phyloP scores from a whole-genome alignment of 306 rosid genomes.

The Castanea sativa region DNA sequence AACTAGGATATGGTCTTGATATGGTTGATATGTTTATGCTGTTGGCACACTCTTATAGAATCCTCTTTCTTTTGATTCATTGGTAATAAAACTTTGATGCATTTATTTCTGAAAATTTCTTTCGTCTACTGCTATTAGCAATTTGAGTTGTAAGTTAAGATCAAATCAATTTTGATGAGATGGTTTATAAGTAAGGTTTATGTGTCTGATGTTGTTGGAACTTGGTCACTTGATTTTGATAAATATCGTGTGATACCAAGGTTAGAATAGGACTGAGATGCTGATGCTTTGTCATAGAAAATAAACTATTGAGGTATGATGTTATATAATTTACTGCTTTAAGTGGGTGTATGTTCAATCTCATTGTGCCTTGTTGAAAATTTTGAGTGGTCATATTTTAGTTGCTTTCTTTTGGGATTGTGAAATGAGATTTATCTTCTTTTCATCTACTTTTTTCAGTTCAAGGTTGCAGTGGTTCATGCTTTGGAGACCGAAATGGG shows the following conservation, averaged over 20 bases:
- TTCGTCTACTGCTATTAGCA: no score
- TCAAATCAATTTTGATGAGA: background rate
- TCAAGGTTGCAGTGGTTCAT: slow-evolving; percentile 39
- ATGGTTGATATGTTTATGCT: background rate
- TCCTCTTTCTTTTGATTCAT: background rate
- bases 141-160: no score
- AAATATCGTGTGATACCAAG: background rate
- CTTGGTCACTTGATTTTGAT: background rate
- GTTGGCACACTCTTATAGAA: background rate
- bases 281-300: background rate
- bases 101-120: background rate
- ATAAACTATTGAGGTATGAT: background rate
- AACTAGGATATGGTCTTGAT: background rate
- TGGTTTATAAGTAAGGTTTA: slow-evolving; percentile 1
- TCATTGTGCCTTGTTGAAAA: background rate
- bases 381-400: background rate
- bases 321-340: background rate
- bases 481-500: slow-evolving; percentile 21
- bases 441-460: slow-evolving; percentile 34
- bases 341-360: background rate
- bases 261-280: background rate
- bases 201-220: background rate
- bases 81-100: background rate
- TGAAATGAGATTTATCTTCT: background rate
- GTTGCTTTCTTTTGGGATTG: background rate